phyloP scores from a whole-genome alignment of 768 basidiomycete genomes.

The Mycena maculata region DNA sequence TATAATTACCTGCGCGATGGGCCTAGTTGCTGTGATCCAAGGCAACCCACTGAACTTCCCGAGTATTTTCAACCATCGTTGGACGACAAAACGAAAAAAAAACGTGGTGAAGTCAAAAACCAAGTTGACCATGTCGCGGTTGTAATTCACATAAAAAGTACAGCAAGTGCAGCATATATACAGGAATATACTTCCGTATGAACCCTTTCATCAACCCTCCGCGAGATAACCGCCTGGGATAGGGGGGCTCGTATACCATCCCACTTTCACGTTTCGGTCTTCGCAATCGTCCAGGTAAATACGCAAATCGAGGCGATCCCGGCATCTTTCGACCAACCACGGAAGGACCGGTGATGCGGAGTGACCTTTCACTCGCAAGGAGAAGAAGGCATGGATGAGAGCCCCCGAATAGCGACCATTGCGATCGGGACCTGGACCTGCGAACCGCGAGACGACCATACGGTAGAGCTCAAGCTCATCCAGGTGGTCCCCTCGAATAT shows the following conservation, averaged over 20 bases:
- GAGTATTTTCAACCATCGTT: constrained; percentile 45
- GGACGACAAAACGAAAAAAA: too few species aligned
- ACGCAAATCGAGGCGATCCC: constrained; percentile 24
- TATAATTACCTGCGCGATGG: constrained; percentile 37
- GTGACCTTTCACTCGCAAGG: constrained; percentile 28
- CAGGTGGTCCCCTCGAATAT: constrained; percentile 17
- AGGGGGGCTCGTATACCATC: constrained; percentile 31
- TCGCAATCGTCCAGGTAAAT: constrained; percentile 26
- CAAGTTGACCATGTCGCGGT: too few species aligned
- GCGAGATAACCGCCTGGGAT: constrained; percentile 32
- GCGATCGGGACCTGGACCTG: background rate
- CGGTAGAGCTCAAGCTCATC: constrained; percentile 32
- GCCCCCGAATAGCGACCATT: constrained; percentile 4
- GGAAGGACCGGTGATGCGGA: constrained; percentile 27
- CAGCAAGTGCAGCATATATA: background rate
- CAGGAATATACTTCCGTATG: background rate
- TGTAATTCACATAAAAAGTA: too few species aligned
- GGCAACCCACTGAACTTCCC: constrained; percentile 41
- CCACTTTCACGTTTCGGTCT: constrained; percentile 3
- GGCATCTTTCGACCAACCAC: constrained; percentile 32
- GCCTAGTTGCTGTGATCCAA: constrained; percentile 38
- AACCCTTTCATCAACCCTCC: constrained; percentile 8
- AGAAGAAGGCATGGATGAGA: constrained; percentile 22
- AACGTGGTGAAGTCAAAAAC: too few species aligned
- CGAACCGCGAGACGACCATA: constrained; percentile 30